Conservation (phyloP, 345 rosid species). For the Camelina laxa region DNA sequence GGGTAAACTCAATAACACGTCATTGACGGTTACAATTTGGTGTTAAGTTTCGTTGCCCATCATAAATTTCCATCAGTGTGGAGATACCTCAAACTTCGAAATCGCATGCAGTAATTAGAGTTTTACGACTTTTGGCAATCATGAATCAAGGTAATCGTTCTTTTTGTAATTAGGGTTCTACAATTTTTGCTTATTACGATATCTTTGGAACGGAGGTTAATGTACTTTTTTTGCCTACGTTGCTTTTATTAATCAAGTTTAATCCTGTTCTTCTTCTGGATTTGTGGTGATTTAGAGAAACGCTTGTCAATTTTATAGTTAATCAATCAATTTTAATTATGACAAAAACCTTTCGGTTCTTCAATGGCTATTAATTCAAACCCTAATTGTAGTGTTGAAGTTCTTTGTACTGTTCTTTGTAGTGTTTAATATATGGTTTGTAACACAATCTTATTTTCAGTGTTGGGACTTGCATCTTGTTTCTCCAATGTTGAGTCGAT, state of each 20-base stretch:
- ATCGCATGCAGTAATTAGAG: conserved; percentile 8
- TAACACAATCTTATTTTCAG: conserved; percentile 28
- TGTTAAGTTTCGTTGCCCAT: background rate
- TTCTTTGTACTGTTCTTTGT: too few relatives aligned
- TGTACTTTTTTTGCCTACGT: background rate
- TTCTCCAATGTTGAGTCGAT: conserved; percentile 33
- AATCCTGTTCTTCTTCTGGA: background rate
- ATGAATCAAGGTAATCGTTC: conserved; percentile 23
- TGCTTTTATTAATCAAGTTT: background rate
- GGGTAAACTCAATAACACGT: background rate
- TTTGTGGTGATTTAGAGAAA: background rate
- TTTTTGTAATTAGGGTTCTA: background rate
- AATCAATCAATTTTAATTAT: background rate
- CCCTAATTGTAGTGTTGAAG: conserved; percentile 1
- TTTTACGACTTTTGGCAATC: background rate
- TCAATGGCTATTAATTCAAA: background rate
- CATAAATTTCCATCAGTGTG: background rate
- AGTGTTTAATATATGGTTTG: too few relatives aligned
- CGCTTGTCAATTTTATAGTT: background rate
- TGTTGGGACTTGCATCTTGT: background rate
- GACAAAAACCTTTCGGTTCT: background rate
- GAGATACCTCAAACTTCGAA: background rate
- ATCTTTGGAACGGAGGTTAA: background rate
- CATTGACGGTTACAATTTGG: background rate
- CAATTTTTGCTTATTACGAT: background rate